A percentile compares a stretch with the other conserved stretches of the same genome.
phyloP scores from a whole-genome alignment of 495 filamentous ascomycete species.

The Tuber calosporum region DNA sequence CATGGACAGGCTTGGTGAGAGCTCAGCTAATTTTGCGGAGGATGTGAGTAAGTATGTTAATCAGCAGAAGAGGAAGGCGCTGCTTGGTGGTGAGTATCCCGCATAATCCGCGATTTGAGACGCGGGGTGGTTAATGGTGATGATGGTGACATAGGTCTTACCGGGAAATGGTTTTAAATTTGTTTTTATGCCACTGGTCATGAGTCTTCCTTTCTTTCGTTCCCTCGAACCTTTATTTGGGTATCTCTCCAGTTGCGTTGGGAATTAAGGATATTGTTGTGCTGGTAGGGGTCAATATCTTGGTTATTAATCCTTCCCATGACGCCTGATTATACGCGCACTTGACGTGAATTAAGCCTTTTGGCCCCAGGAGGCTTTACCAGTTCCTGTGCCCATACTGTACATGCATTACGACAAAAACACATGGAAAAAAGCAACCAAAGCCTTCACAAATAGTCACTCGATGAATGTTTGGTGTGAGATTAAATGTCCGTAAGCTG shows the following conservation, averaged over 20 bases:
- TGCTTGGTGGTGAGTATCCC: constrained; percentile 55
- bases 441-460: not conserved
- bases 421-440: not conserved
- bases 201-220: not conserved
- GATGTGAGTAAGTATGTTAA: constrained; percentile 80
- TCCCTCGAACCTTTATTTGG: not conserved
- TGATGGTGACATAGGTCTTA: constrained; percentile 22
- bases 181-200: not conserved
- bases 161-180: constrained; percentile 38
- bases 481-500: no score
- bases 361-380: not conserved
- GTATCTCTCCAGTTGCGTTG: not conserved
- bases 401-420: no score
- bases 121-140: constrained; percentile 5
- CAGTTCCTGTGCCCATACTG: not conserved
- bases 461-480: no score
- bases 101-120: constrained; percentile 43
- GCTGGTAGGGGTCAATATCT: not conserved
- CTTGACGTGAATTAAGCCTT: not conserved
- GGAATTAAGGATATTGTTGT: not conserved
- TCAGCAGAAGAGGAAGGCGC: constrained; percentile 73
- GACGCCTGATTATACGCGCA: not conserved
- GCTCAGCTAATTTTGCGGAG: constrained; percentile 70
- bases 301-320: not conserved
- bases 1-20: constrained; percentile 71